Evolutionary conservation across 2,329 filamentous ascomycete species (phyloP), one percentile per base, ranked within the genome.

Genomic region (Apiospora aurea): DNA sequence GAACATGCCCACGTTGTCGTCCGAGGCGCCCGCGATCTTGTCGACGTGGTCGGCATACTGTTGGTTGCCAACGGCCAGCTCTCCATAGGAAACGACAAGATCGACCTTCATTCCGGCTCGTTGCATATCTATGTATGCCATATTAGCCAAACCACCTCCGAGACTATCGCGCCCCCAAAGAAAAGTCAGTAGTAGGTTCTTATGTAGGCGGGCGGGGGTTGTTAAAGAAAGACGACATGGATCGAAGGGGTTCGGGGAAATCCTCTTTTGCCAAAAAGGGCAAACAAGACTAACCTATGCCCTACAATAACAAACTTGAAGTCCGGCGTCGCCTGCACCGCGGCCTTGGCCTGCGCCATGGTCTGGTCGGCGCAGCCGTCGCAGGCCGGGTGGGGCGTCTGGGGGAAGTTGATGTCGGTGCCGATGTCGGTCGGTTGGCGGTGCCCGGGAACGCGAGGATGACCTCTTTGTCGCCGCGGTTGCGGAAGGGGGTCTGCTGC

Each of bases 1-100:
- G 53, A 38, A 61, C 16, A 61, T 61, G 16, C 53, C 53, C 0
- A 61, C 16, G 53, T 29, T 29, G 16, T 61, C 53, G 10, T 61
- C 53, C 29, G 53, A 38, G 16, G 53, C 53, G 26, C 53, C 53
- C 29, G 53, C 53, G 18, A 61, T 61, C 5, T 6, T 6, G 16
- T 61, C 53, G 26, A 61, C 29, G 10, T 61, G 53, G 29, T 61
- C 53, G 29, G 53, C 53, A 2, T 61, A 61, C 53, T 61, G 34
- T 10, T 21, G 16, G 11, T 61, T 61, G 53, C 53, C 53, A 4
- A 38, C 29, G 29, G 53, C 53, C 53, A 61, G 6, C 29, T 61
- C 53, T 11, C 53, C 53, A 16, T 11, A 61, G 0, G 53, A 18
- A 29, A 61, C 53, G 29, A 61, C 53, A 16, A 18, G 53, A 21